Evolutionary conservation across 1,139 yeast species (phyloP), one percentile per base, ranked within the genome.

Genomic region (Scheffersomyces parashehatae): DNA sequence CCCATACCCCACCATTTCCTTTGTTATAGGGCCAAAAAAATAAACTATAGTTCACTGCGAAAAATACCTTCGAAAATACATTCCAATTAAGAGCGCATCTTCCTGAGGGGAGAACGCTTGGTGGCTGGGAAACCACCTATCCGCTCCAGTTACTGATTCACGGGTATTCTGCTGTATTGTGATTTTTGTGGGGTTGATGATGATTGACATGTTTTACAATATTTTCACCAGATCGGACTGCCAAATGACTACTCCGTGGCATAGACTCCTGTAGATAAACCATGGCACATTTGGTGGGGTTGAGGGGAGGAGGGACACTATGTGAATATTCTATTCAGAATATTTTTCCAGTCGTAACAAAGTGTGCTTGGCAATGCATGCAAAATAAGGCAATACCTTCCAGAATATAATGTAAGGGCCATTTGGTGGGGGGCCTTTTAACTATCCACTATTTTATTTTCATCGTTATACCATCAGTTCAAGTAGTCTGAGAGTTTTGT

Each of bases 61-160:
- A 9, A 31, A n/a, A 13, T 31, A 31, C 7, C 4, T 7, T 31
- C 20, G 20, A 66, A 13, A 13, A 14, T 31, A n/a, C 33, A 14
- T 7, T 31, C 35, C 10, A 31, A 13, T 20, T 7, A 31, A 14
- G 35, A 31, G 24, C 24, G 20, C 3, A 14, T 31, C 11, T 10
- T 14, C 20, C 35, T 14, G 35, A 31, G 35, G 35, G 13, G 35
- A 31, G 24, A 14, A 31, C 8, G 7, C 20, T 31, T 10, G 4
- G 9, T 13, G 20, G 35, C 20, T 14, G 20, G 35, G 12, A 31
- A 31, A 31, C 26, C 24, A 31, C 35, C 20, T 31, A 31, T 31
- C 15, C 35, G 10, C 7, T 31, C 11, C 6, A 31, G 10, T 7
- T 14, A 31, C 12, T 13, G 20, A 31, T 31, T 7, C 11, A 31